Base-by-base conservation (phyloP, 2,329 filamentous ascomycete species). In the Aspergillus candidus region DNA sequence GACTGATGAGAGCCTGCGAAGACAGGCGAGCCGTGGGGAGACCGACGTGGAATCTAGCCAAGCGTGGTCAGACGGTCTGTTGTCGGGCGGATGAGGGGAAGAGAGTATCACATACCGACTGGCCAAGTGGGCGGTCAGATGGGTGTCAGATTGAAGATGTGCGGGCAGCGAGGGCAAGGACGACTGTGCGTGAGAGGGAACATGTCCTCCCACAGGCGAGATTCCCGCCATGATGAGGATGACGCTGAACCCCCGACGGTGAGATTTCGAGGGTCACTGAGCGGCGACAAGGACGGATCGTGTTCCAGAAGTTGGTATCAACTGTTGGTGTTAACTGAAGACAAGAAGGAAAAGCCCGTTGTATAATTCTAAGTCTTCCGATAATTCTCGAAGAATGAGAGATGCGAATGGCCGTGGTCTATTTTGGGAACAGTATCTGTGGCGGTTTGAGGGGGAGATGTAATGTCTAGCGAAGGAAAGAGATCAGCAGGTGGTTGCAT, bases 31-130 rank as follows among this genome's bases (percentile, higher is more conserved):
- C 88, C 1, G 90, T 94, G 8, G 93, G 89, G 47, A 93, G 73
- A 42, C 87, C 86, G 41, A 94, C 86, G 71, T 98, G 93, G 68
- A 95, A 98, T 42, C 91, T 88, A 66, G 80, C 83, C 83, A 77
- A 73, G 89, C 35, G 29, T 30, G 4, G 38, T 42, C 37, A 48
- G 34, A 11, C 35, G 34, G 18, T 8, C 10, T 12, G 32, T 10
- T 17, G 11, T 29, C 7, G 12, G 29, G 27, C 11, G 4, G 27
- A 11, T 12, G 11, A 11, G 4, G 15, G 7, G 3, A 4, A 11
- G n/a, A 32, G 48, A 12, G 34, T 18, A 40, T 7, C 11, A 36
- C 44, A 35, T 67, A 72, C 70, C 72, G 68, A 56, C 72, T 74
- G n/a, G 72, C 72, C 27, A 75, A 59, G 61, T 75, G 72, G 4